Evolutionary conservation across 441 rosid species (phyloP).

Genomic region (Croton laevigatus): DNA sequence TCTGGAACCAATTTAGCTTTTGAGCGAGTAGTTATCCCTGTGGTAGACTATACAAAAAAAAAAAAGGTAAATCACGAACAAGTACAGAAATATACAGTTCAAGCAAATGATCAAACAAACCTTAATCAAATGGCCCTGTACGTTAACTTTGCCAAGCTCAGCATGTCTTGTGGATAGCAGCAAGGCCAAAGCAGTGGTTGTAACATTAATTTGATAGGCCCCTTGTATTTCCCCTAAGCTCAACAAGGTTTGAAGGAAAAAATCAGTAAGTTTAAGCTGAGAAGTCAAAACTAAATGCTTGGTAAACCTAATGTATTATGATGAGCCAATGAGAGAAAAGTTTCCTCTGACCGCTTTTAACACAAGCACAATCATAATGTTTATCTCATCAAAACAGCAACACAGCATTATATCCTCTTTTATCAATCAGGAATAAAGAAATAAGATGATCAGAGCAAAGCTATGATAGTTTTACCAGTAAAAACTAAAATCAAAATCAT

Average conservation of each 20-base stretch:
- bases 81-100: neutral
- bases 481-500: too few species aligned
- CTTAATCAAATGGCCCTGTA: slow-evolving; percentile 71
- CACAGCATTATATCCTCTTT: too few species aligned
- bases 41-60: slow-evolving; percentile 41
- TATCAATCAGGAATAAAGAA: too few species aligned
- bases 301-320: neutral
- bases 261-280: neutral
- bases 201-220: slow-evolving; percentile 86
- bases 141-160: slow-evolving; percentile 69
- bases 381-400: neutral
- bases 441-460: too few species aligned
- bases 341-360: neutral
- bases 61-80: slow-evolving; percentile 21
- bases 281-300: neutral
- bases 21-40: slow-evolving; percentile 90
- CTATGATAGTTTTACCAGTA: too few species aligned
- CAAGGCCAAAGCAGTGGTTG: slow-evolving; percentile 76
- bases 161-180: slow-evolving; percentile 70
- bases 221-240: slow-evolving; percentile 84
- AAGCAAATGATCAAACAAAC: slow-evolving; percentile 33
- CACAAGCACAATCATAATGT: neutral
- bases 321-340: neutral
- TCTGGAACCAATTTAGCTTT: slow-evolving; percentile 83
- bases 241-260: neutral